Evolutionary conservation across 2,329 filamentous ascomycete genomes (phyloP).

Genomic region (Blumeria hordei): DNA sequence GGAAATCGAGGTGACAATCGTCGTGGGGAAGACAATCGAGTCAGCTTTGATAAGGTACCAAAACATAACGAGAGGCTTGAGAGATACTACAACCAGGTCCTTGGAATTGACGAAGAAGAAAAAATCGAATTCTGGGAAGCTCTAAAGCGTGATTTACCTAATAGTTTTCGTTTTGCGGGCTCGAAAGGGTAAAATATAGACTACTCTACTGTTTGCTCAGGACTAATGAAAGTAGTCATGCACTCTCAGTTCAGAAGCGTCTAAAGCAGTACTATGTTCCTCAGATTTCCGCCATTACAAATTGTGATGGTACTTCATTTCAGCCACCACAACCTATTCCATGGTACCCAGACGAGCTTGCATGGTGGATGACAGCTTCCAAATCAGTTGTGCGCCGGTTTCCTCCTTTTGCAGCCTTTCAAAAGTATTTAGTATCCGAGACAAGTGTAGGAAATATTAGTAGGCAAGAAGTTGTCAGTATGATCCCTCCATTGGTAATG

Average conservation of each 20-base stretch:
- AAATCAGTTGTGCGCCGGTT: constrained; percentile 91
- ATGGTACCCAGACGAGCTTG: constrained; percentile 88
- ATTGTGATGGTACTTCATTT: constrained; percentile 60
- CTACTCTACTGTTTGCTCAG: background rate
- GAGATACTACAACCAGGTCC: constrained; percentile 59
- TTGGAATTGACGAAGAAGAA: constrained; percentile 57
- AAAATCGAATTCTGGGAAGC: constrained; percentile 62
- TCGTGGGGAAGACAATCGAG: constrained; percentile 19
- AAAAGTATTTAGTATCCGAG: constrained; percentile 94
- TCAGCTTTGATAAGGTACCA: constrained; percentile 29
- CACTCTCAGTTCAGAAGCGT: constrained; percentile 72
- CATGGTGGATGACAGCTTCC: constrained; percentile 94
- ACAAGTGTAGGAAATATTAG: constrained; percentile 94
- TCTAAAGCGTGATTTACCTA: constrained; percentile 65
- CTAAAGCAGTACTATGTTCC: constrained; percentile 78
- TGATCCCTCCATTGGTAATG: constrained; percentile 91
- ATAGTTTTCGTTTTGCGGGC: constrained; percentile 93
- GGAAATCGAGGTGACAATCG: constrained; percentile 8
- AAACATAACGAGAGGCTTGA: constrained; percentile 73
- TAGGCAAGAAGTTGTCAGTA: constrained; percentile 91
- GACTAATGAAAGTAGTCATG: constrained; percentile 35
- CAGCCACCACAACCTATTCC: constrained; percentile 58
- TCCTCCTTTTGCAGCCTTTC: constrained; percentile 80
- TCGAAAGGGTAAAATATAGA: constrained; percentile 49
- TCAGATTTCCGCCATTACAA: constrained; percentile 61